These are phyloP conservation scores for Leccinellum rugosiceps DNA, from an alignment of 768 basidiomycete species.

Conservation along the genomic window DNA sequence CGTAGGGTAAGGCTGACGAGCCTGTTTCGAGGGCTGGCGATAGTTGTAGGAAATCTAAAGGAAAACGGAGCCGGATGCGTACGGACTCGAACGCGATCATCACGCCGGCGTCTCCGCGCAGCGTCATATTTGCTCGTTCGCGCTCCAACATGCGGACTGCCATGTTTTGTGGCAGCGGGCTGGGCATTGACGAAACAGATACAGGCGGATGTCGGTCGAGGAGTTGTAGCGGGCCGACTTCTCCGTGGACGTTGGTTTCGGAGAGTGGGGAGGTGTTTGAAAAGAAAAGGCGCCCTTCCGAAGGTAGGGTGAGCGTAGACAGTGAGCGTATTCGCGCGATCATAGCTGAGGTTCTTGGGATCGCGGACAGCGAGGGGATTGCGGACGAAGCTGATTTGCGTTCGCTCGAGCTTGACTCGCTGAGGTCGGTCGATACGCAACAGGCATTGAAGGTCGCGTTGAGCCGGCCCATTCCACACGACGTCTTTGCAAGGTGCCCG, in stretches of 20 bases:
- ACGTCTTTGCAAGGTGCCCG: constrained; percentile 39
- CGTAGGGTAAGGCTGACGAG: constrained; percentile 49
- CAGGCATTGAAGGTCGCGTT: constrained; percentile 44
- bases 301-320: not conserved
- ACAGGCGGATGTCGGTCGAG: constrained; percentile 2
- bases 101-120: constrained; percentile 22
- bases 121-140: constrained; percentile 29
- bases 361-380: constrained; percentile 32
- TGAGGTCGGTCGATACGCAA: constrained; percentile 60
- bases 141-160: constrained; percentile 25
- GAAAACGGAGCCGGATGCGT: constrained; percentile 13
- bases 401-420: constrained; percentile 58
- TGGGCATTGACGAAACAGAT: constrained; percentile 8
- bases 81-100: constrained; percentile 30
- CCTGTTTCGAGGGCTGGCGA: constrained; percentile 45
- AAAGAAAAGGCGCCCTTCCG: not conserved
- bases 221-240: constrained; percentile 22
- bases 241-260: constrained; percentile 41
- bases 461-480: constrained; percentile 39
- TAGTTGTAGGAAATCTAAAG: constrained; percentile 24
- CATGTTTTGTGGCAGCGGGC: not conserved
- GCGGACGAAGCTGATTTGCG: constrained; percentile 45
- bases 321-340: constrained; percentile 33
- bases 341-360: constrained; percentile 46
- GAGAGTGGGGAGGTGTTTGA: constrained; percentile 19